Conservation (phyloP, 768 basidiomycete species). For the Leccinum longicurvipes region DNA sequence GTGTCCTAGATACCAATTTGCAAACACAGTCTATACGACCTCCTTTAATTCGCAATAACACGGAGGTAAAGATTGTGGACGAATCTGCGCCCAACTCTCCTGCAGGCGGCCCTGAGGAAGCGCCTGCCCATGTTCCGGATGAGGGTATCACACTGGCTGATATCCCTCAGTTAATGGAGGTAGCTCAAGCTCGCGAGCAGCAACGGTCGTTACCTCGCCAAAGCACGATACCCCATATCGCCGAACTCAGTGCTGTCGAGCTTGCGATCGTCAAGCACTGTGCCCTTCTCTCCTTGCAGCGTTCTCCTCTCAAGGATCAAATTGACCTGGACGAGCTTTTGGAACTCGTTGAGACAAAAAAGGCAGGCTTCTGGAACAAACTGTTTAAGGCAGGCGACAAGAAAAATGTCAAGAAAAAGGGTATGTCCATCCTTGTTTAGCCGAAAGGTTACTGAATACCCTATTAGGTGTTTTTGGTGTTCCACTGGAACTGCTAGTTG, state of each 20-base stretch:
- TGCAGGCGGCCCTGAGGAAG: slow-evolving; percentile 47
- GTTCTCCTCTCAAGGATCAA: slow-evolving; percentile 74
- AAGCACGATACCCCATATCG: slow-evolving; percentile 77
- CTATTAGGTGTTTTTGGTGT: slow-evolving; percentile 84
- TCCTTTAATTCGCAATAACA: slow-evolving; percentile 72
- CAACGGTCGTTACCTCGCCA: slow-evolving; percentile 78
- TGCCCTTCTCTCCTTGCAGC: slow-evolving; percentile 75
- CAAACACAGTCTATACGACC: slow-evolving; percentile 56
- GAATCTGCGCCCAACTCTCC: slow-evolving; percentile 75
- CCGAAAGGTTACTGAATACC: slow-evolving; percentile 8
- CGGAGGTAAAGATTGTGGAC: slow-evolving; percentile 86
- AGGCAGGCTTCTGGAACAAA: slow-evolving; percentile 94
- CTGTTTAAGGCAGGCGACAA: slow-evolving; percentile 89
- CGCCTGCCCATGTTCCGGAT: slow-evolving; percentile 44
- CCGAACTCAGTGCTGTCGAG: slow-evolving; percentile 81
- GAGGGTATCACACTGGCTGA: slow-evolving; percentile 92
- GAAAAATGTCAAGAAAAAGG: slow-evolving; percentile 89
- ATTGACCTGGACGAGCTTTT: slow-evolving; percentile 91
- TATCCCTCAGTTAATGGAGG: slow-evolving; percentile 90
- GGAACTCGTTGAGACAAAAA: slow-evolving; percentile 90
- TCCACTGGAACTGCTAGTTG: slow-evolving; percentile 88
- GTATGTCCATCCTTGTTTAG: slow-evolving; percentile 36
- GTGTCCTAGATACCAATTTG: slow-evolving; percentile 34
- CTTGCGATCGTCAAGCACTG: slow-evolving; percentile 89
- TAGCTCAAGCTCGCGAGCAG: slow-evolving; percentile 85